phyloP scores from a whole-genome alignment of 2,329 filamentous ascomycete species.

The Rosellinia necatrix region DNA sequence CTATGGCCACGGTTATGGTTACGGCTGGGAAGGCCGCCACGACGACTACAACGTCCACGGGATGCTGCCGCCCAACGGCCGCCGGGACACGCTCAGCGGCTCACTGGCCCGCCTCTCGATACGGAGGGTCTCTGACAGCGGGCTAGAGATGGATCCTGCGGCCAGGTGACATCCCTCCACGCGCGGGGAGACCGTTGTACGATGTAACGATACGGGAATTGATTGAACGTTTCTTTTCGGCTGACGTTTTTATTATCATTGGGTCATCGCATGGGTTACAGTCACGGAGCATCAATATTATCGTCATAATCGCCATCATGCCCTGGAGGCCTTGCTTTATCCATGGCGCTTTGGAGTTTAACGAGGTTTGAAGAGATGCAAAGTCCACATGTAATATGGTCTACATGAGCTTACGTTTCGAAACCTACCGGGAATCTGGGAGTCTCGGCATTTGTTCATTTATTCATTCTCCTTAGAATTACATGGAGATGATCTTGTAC shows the following conservation, averaged over 20 bases:
- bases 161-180: too few relatives aligned
- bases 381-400: too few relatives aligned
- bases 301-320: too few relatives aligned
- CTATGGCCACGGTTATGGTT: conserved; percentile 2
- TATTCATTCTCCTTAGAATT: background rate
- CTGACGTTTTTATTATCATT: too few relatives aligned
- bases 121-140: conserved; percentile 25
- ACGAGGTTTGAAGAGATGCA: too few relatives aligned
- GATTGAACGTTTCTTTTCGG: too few relatives aligned
- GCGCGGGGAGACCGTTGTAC: too few relatives aligned
- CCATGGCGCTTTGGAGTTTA: conserved; percentile 9
- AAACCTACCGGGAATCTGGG: too few relatives aligned
- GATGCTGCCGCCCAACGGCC: conserved; percentile 9
- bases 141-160: too few relatives aligned
- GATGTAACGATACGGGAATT: conserved; percentile 16
- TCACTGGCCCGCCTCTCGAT: conserved; percentile 23
- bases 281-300: background rate
- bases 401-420: too few relatives aligned
- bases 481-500: background rate
- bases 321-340: conserved; percentile 12
- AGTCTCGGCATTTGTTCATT: too few relatives aligned
- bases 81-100: conserved; percentile 18
- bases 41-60: too few relatives aligned
- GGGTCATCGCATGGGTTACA: conserved; percentile 5
- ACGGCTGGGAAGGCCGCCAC: conserved; percentile 8